Base-by-base conservation (phyloP, 2,329 filamentous ascomycete species). In the Fusarium sp. region DNA sequence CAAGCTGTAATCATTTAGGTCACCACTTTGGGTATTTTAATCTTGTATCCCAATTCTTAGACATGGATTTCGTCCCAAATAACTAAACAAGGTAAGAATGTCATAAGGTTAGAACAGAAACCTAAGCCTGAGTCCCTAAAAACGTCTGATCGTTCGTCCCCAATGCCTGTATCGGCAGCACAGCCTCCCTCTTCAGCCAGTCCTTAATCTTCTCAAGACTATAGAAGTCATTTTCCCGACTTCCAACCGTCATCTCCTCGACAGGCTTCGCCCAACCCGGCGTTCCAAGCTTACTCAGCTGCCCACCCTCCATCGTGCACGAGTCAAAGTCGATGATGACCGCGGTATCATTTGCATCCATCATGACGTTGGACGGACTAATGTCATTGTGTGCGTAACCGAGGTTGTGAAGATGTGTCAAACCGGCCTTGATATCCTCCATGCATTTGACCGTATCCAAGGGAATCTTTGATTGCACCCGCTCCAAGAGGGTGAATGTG, bases 311-410 rank as follows among this genome's bases (percentile, higher is more conserved):
- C 8, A 11, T 11, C 2, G 7, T 9, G 13, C 58, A 61, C 5
- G 44, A n/a, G 22, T 48, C 16, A 8, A 61, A 56, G 20, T 43
- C 52, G 9, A 61, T 41, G 7, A 61, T 48, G 12, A 61, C 27
- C 4, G 51, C 25, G 3, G n/a, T 47, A 0, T 40, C 51, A 4
- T 25, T 8, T 1, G 27, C 5, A 10, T 46, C 45, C 25, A 61
- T 8, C 44, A 57, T 57, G 8, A 61, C 8, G 1, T 48, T 57
- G 3, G 0, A 1, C 0, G 44, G 18, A 7, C 6, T 24, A 0
- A 60, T 11, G 2, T 55, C 32, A 20, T 61, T 61, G 10, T 61
- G 52, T 3, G 13, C 15, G 9, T 44, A 29, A 1, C 45, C 34
- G 1, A 49, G 27, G 8, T 7, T 8, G 18, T 61, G 52, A 5